These are phyloP conservation scores for Prosopis cineraria DNA, from an alignment of 306 rosid genomes.

Conservation along the genomic window DNA sequence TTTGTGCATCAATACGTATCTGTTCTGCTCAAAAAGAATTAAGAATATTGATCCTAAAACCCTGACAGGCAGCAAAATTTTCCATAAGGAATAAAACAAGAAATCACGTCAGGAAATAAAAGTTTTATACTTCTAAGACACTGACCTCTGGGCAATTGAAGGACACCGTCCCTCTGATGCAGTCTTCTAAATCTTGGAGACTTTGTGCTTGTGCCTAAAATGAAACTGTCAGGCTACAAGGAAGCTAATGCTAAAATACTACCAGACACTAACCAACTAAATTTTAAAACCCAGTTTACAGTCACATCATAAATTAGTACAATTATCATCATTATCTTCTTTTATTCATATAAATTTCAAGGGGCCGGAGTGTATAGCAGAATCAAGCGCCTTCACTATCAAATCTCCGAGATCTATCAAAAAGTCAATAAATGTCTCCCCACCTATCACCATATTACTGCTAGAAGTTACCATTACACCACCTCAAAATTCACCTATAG, in stretches of 20 bases:
- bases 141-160: conserved; percentile 4
- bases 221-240: neutral
- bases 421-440: neutral
- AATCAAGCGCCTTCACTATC: neutral
- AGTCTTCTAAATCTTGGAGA: neutral
- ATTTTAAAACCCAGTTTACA: neutral
- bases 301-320: neutral
- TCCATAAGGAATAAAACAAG: neutral
- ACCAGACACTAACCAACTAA: neutral
- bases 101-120: conserved; percentile 4
- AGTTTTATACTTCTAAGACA: neutral
- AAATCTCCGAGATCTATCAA: neutral
- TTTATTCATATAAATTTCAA: neutral
- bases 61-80: neutral
- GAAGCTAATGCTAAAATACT: neutral
- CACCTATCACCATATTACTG: neutral
- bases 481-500: neutral
- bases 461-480: neutral
- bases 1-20: neutral
- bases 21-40: neutral
- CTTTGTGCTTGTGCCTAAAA: neutral
- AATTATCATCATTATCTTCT: neutral
- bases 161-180: neutral
- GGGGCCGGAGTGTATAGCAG: neutral
- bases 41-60: neutral